Conservation (phyloP, 1,284 basidiomycete species). For the Grifola frondosa region DNA sequence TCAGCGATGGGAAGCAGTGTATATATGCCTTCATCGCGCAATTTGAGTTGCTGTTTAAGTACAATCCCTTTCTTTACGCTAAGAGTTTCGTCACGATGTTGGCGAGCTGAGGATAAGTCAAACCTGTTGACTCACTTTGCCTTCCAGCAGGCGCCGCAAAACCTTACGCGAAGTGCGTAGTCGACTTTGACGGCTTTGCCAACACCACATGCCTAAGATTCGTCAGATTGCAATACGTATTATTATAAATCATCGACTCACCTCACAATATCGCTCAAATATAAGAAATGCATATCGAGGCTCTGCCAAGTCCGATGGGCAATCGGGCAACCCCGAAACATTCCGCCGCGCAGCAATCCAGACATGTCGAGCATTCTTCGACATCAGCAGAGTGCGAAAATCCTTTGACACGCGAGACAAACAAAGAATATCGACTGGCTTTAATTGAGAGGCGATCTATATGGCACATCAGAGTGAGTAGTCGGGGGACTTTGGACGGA, state of each 20-base stretch:
- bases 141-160: constrained; percentile 5
- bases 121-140: constrained; percentile 2
- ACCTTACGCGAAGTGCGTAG: background rate
- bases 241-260: background rate
- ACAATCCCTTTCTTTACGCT: background rate
- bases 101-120: background rate
- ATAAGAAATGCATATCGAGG: constrained; percentile 6
- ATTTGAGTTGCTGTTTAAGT: background rate
- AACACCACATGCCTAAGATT: constrained; percentile 6
- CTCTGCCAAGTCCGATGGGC: constrained; percentile 1
- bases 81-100: too few species aligned
- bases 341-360: constrained; percentile 8
- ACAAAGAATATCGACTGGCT: constrained; percentile 4
- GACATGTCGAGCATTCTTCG: background rate
- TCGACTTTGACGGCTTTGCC: constrained; percentile 1
- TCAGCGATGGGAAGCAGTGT: background rate
- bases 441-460: constrained; percentile 6
- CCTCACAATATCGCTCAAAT: constrained; percentile 10
- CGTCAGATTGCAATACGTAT: background rate
- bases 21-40: background rate
- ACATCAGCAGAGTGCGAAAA: constrained; percentile 5
- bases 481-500: too few species aligned
- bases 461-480: too few species aligned
- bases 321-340: constrained; percentile 5
- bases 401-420: constrained; percentile 6